Percentiles rank a stretch among this genome's conserved stretches.
These are phyloP conservation scores for Paramecium octaurelia DNA, from an alignment of 73 alveolate genomes.

Conservation along the genomic window DNA sequence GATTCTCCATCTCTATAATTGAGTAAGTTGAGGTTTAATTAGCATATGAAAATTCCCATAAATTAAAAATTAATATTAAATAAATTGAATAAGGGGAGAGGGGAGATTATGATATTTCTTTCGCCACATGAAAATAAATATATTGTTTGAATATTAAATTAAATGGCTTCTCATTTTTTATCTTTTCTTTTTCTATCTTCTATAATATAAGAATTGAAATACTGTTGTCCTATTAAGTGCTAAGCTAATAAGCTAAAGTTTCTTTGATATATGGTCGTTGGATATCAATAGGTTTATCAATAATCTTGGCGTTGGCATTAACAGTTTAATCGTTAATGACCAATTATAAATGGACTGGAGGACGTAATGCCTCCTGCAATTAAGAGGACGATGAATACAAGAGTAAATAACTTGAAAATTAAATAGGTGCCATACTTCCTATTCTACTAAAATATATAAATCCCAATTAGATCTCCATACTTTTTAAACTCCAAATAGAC, in stretches of 20 bases:
- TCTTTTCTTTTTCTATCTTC: not conserved
- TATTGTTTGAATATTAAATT: not conserved
- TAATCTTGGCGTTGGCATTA: conserved; percentile 41
- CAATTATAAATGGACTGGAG: conserved; percentile 24
- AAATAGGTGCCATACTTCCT: conserved; percentile 1
- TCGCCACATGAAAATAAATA: not conserved
- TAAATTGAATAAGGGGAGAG: not conserved
- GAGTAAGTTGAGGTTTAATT: not conserved
- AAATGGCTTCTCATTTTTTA: conserved; percentile 18
- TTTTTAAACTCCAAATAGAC: conserved; percentile 27
- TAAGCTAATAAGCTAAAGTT: conserved; percentile 49
- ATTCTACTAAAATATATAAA: not conserved
- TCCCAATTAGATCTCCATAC: conserved; percentile 51
- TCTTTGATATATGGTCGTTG: conserved; percentile 22
- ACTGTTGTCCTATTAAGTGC: not conserved
- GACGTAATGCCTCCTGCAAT: conserved; percentile 34
- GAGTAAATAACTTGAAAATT: conserved; percentile 1
- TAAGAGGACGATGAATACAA: conserved; percentile 32
- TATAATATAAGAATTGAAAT: not conserved
- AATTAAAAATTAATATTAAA: not conserved
- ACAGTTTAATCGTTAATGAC: not conserved
- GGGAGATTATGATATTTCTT: not conserved
- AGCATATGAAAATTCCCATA: not conserved
- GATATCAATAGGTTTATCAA: conserved; percentile 50
- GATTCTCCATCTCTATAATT: not conserved